Base-by-base conservation (phyloP, 805 yeast species). In the Metschnikowia anglica region DNA sequence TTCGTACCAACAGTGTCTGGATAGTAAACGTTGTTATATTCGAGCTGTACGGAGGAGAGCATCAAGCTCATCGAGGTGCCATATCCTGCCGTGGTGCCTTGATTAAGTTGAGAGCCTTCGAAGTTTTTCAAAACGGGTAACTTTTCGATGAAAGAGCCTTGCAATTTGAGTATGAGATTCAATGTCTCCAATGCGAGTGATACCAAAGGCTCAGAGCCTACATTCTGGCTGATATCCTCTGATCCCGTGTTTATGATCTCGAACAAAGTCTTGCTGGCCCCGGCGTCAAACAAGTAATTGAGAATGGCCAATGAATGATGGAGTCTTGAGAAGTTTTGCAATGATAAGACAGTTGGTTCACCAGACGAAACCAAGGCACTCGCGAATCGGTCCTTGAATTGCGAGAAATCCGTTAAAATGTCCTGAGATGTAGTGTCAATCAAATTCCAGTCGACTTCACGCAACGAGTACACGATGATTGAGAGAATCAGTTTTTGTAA, bases 241-340 rank as follows among this genome's bases (percentile, higher is more conserved):
- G 77, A 62, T 1, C 93, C 95, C 10, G 73, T 56, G 5, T 79
- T 65, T 0, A 82, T 66, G 12, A 85, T 71, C 0, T 69, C 63
- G 34, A 90, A 80, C 2, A 91, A 58, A 1, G 80, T 63, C 6
- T 60, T 64, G 59, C 79, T 79, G 3, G 80, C 79, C 34, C 72
- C 72, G 20, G 79, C 82, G 15, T 77, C 77, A 58, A 81, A 87
- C 11, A 88, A 56, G 51, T 70, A 79, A 46, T 80, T 83, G 60
- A 87, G 61, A 2, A 77, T 71, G 7, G 83, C 77, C 2, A 85
- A 70, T 2, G 88, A 84, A 3, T 93, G 93, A 44, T 85, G 88
- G 21, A 79, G 73, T 48, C 76, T 80, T 1, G 86, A 68, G 73
- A 55, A 66, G 13, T 41, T 27, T 5, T 29, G 42, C 5, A 39